Evolutionary conservation across 495 filamentous ascomycete genomes (phyloP), one percentile per base, ranked within the genome.

Genomic region (Platismatia glauca): DNA sequence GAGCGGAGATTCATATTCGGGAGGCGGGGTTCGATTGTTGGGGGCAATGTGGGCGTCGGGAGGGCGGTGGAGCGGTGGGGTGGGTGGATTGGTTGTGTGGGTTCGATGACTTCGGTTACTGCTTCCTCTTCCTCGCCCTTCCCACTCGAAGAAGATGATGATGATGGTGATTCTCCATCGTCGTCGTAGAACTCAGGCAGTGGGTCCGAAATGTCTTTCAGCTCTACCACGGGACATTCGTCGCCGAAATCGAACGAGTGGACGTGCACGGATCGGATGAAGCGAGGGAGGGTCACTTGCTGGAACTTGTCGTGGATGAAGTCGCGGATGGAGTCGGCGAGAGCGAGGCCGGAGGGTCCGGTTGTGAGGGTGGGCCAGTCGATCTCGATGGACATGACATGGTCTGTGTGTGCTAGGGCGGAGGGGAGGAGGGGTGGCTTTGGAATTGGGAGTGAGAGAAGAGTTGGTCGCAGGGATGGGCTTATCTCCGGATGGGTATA

Each of bases 301-400:
- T 99, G 94, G 75, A 99, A 99, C 70, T 89, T 92, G 69, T 88
- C 84, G 75, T 99, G 90, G 68, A 99, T 88, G 74, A 97, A 97
- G 70, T 87, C 87, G 62, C 92, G 89, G 71, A 99, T 94, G 58
- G 78, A 78, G 67, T 89, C 85, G 11, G 94, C 91, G 59, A 96
- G 84, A 35, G 83, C 87, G 63, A 84, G 77, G 22, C 95, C 91
- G 71, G 96, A 91, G 33, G 89, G 83, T 20, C 93, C 94, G 44
- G 85, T 83, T n/a, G 93, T 97, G 70, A 97, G 82, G 57, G 87
- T 87, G 67, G 88, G 84, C 94, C 94, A 99, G 78, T 95, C 88
- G 69, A 99, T 86, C 68, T 96, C 90, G 76, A 99, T 91, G 64
- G 94, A 97, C 94, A 99, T 50, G 62, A 62, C 60, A 62, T 62